Evolutionary conservation across 306 rosid species (phyloP).

Genomic region (Elaeagnus macrophylla): DNA sequence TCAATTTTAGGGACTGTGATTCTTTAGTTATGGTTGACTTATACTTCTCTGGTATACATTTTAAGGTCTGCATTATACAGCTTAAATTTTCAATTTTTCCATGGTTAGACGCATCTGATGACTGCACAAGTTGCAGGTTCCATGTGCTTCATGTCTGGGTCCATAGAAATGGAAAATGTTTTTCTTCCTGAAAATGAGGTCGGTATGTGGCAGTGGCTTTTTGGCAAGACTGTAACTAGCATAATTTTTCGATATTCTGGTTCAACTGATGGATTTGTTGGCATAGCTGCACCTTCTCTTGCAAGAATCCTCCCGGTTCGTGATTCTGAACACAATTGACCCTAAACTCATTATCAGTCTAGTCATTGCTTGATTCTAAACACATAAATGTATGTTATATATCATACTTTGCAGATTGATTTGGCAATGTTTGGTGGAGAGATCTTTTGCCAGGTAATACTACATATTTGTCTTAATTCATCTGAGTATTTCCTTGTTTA

Average conservation of each 20-base stretch:
- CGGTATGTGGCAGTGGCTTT: constrained; percentile 94
- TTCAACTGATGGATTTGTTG: constrained; percentile 78
- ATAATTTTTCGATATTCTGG: constrained; percentile 65
- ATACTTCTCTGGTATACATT: neutral
- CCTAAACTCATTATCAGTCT: too few species aligned
- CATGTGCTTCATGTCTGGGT: constrained; percentile 99
- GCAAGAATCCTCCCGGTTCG: constrained; percentile 91
- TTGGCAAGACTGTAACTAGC: constrained; percentile 77
- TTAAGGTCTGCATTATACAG: neutral
- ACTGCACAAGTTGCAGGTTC: constrained; percentile 51
- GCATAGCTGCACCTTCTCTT: constrained; percentile 89
- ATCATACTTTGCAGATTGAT: constrained; percentile 60
- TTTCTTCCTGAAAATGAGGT: constrained; percentile 84
- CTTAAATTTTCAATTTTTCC: constrained; percentile 7
- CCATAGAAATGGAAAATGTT: constrained; percentile 80
- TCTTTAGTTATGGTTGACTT: neutral
- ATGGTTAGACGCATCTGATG: constrained; percentile 15
- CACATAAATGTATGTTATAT: constrained; percentile 4
- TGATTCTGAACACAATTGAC: constrained; percentile 13
- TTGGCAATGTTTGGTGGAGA: constrained; percentile 88
- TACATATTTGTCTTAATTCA: neutral
- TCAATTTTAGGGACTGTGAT: too few species aligned
- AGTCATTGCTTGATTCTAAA: constrained; percentile 3
- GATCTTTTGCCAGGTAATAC: constrained; percentile 84
- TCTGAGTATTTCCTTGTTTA: constrained; percentile 6